Evolutionary conservation across 106 monocot species (phyloP), one percentile per base, ranked within the genome.

Genomic region (Hemerocallis citrina): DNA sequence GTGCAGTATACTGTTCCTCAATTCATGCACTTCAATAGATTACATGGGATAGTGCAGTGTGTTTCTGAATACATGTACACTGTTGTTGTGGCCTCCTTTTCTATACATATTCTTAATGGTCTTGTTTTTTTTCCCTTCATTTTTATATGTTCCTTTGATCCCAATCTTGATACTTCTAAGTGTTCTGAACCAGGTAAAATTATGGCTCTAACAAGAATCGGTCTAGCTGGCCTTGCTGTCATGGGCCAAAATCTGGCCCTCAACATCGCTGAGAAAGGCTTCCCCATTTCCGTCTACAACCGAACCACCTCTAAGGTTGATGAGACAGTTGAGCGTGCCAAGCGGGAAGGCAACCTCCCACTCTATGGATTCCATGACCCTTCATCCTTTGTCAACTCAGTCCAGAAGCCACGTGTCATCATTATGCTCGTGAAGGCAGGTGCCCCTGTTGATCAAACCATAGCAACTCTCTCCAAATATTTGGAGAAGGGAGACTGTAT

Each of bases 221-320:
- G 80, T 28, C 75, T 80, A 29, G 75, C 74, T 38, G 80, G 80
- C 20, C 80, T 80, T 31, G 80, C 80, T 28, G 80, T 80, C 43
- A 80, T 80, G 80, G 80, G 80, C 34, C 80, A 80, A 67, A 80
- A 80, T 57, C 80, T 80, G 10, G 80, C 80, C n/a, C 57, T 80
- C 6, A 80, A 80, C 75, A 80, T 79, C 21, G 79, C 79, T 12
- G 79, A 79, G 55, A 79, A 79, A 66, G 79, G 79, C 22, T 79
- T 79, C 39, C 75, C 80, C 17, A 80, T 80, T 21, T 80, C 80
- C 11, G 80, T 80, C 46, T 80, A 80, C 67, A 80, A 80, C 70
- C 35, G 80, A 20, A 75, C 80, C 32, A 71, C 80, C 37, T 80
- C 80, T 20, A 80, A 80, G 56, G 75, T 75, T 21, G 80, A 71